phyloP scores from a whole-genome alignment of 306 rosid species.

The Lathyrus tuberosus region DNA sequence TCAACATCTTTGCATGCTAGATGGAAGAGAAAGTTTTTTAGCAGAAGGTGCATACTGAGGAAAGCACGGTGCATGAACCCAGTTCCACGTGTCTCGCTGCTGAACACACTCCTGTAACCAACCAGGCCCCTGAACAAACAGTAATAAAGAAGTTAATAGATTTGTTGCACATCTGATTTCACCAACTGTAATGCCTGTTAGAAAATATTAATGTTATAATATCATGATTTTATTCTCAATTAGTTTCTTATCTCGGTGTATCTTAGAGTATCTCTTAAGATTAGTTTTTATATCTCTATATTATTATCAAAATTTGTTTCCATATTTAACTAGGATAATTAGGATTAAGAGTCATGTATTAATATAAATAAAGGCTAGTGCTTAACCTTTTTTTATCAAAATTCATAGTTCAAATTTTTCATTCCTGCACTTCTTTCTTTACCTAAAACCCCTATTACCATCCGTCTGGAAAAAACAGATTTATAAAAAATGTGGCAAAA shows the following conservation, averaged over 20 bases:
- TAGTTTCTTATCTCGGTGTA: background rate
- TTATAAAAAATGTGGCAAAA: background rate
- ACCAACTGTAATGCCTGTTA: conserved; percentile 14
- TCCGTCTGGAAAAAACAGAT: background rate
- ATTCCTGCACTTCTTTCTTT: background rate
- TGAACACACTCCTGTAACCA: conserved; percentile 96
- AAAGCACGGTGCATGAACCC: conserved; percentile 99
- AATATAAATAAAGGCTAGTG: background rate
- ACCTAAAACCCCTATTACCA: background rate
- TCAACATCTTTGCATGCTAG: conserved; percentile 26
- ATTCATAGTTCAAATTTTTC: background rate
- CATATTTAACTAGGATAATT: background rate
- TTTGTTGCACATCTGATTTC: conserved; percentile 32
- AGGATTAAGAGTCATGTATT: background rate
- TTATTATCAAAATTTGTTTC: background rate
- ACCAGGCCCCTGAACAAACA: conserved; percentile 86
- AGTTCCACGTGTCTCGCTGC: conserved; percentile 99
- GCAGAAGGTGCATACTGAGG: conserved; percentile 58
- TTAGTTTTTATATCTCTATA: background rate
- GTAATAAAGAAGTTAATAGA: conserved; percentile 28
- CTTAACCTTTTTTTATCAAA: background rate
- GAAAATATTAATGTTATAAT: background rate
- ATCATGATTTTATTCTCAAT: background rate
- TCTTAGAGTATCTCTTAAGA: background rate
- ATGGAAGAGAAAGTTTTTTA: background rate